phyloP scores from a whole-genome alignment of 2,329 filamentous ascomycete species.

The Herpotrichia juniperi region DNA sequence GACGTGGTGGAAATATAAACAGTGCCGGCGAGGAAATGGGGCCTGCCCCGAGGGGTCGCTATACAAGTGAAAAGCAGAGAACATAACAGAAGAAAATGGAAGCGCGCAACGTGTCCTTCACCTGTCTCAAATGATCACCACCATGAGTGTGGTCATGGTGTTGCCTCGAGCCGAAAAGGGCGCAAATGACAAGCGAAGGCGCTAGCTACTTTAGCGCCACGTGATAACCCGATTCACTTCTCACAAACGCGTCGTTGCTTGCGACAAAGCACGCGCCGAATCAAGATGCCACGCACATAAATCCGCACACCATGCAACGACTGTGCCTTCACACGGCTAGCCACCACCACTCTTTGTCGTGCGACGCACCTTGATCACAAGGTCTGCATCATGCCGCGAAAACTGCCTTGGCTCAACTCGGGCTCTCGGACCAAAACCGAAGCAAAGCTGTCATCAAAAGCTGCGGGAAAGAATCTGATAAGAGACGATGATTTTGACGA shows the following conservation, averaged over 20 bases:
- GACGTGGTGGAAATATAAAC: background rate
- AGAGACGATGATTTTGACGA: slow-evolving; percentile 27
- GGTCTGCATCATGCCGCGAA: slow-evolving; percentile 59
- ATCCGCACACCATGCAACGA: slow-evolving; percentile 1
- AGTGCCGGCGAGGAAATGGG: slow-evolving; percentile 11
- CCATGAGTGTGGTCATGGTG: slow-evolving; percentile 9
- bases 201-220: slow-evolving; percentile 17
- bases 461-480: slow-evolving; percentile 13
- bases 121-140: background rate
- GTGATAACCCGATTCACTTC: slow-evolving; percentile 29
- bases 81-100: slow-evolving; percentile 37
- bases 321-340: background rate
- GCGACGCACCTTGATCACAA: background rate
- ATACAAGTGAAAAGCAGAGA: slow-evolving; percentile 26
- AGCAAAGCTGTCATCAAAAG: slow-evolving; percentile 16
- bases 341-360: background rate
- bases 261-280: background rate
- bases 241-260: background rate
- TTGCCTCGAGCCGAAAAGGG: slow-evolving; percentile 27
- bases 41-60: slow-evolving; percentile 29
- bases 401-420: slow-evolving; percentile 58
- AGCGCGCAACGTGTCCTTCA: slow-evolving; percentile 35
- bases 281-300: background rate
- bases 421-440: slow-evolving; percentile 26
- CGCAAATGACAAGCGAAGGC: slow-evolving; percentile 15